A percentile compares a stretch with the other conserved stretches of the same genome.
phyloP scores from a whole-genome alignment of 164 flowering plant genomes.

The Sextonia rubra region DNA sequence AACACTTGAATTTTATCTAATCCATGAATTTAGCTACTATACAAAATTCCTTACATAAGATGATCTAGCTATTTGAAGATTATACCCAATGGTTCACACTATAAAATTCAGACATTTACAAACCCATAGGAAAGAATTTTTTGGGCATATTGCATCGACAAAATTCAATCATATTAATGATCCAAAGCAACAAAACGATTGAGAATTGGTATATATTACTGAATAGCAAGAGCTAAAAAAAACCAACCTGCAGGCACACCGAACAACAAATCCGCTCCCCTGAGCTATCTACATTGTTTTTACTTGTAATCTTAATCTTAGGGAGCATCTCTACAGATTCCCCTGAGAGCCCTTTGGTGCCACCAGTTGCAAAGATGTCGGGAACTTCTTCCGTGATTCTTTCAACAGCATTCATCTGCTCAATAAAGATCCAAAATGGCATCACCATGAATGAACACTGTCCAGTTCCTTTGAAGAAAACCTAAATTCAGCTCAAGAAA shows the following conservation, averaged over 20 bases:
- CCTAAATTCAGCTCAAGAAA: background rate
- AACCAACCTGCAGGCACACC: conserved; percentile 80
- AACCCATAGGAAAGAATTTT: too few species aligned
- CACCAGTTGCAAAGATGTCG: conserved; percentile 66
- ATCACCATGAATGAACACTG: background rate
- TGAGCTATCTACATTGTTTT: conserved; percentile 56
- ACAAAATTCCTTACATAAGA: too few species aligned
- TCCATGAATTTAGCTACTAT: too few species aligned
- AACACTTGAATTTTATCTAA: too few species aligned
- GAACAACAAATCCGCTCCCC: conserved; percentile 80
- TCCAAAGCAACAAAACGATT: too few species aligned
- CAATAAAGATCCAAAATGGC: conserved; percentile 5
- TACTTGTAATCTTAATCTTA: conserved; percentile 49
- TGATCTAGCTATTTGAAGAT: too few species aligned
- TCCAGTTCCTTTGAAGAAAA: background rate
- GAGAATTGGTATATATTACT: too few species aligned
- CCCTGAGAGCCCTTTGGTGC: conserved; percentile 63
- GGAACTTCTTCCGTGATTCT: conserved; percentile 50
- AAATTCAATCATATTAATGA: too few species aligned
- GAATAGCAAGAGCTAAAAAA: background rate
- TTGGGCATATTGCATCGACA: too few species aligned
- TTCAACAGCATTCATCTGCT: conserved; percentile 82
- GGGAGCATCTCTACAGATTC: conserved; percentile 75
- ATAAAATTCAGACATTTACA: too few species aligned
- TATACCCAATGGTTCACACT: too few species aligned